These are phyloP conservation scores for Populus alba DNA, from an alignment of 345 rosid species.

Conservation along the genomic window DNA sequence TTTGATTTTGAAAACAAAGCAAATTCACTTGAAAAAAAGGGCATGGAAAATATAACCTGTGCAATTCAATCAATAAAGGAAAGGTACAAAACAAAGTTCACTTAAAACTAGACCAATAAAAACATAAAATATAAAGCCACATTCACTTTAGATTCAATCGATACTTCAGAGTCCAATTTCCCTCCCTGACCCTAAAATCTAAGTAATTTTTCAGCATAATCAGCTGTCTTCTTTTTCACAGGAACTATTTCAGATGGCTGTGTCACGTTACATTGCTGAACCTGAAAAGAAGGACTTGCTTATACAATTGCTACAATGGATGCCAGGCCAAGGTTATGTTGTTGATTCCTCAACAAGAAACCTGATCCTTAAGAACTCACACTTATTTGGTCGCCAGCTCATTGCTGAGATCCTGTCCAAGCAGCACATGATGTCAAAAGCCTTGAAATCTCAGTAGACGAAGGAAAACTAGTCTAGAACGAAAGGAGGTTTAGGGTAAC, in stretches of 20 bases:
- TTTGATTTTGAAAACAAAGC: no score
- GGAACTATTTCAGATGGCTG: slow-evolving; percentile 59
- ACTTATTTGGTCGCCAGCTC: slow-evolving; percentile 62
- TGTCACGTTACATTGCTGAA: slow-evolving; percentile 49
- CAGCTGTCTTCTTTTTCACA: slow-evolving; percentile 20
- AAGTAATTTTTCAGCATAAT: background rate
- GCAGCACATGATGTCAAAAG: slow-evolving; percentile 52
- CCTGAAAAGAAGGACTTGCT: slow-evolving; percentile 82
- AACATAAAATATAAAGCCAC: no score
- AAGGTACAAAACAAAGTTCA: no score
- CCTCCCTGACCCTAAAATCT: background rate
- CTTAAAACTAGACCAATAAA: no score
- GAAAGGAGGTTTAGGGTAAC: background rate
- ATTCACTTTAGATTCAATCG: no score
- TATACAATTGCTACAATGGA: slow-evolving; percentile 79
- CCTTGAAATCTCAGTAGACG: slow-evolving; percentile 27
- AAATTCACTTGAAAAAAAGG: no score
- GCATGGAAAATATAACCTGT: no score
- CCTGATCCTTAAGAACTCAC: slow-evolving; percentile 66
- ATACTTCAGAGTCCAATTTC: background rate
- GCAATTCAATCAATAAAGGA: no score
- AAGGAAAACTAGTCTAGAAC: background rate
- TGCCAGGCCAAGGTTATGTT: slow-evolving; percentile 75
- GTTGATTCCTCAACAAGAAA: slow-evolving; percentile 73
- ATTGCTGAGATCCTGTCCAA: slow-evolving; percentile 66